phyloP scores from a whole-genome alignment of 1,284 basidiomycete species.

The Lignosus rhinocerotis region DNA sequence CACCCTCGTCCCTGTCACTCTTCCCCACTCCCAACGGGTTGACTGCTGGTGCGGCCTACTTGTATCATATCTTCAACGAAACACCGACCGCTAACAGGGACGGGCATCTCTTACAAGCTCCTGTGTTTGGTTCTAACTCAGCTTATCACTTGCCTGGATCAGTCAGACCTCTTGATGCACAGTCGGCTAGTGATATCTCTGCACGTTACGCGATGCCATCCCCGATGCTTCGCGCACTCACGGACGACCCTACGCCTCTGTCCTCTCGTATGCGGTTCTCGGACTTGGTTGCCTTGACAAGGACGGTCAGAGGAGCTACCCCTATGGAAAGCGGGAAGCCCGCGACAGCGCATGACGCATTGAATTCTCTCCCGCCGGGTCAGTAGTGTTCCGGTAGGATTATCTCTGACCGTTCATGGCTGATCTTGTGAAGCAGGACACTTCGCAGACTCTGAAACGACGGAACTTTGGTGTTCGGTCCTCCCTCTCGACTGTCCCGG shows the following conservation, averaged over 20 bases:
- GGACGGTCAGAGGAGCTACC: background rate
- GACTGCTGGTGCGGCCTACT: conserved; percentile 4
- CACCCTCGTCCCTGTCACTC: too few species aligned
- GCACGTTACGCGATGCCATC: background rate
- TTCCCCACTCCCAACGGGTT: background rate
- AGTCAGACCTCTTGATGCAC: background rate
- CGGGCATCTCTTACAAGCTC: background rate
- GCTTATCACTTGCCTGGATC: background rate
- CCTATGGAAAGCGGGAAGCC: background rate
- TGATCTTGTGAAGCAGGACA: too few species aligned
- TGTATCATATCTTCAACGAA: conserved; percentile 14
- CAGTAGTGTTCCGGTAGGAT: background rate
- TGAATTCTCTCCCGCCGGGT: background rate
- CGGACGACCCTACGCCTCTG: background rate
- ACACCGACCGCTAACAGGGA: background rate
- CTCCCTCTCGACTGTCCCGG: too few species aligned
- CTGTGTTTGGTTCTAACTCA: background rate
- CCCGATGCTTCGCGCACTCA: background rate
- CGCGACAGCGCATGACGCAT: background rate
- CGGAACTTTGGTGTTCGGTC: too few species aligned
- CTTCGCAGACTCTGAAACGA: too few species aligned
- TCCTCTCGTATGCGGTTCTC: conserved; percentile 19
- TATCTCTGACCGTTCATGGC: too few species aligned
- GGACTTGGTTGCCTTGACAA: conserved; percentile 21
- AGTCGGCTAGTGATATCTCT: background rate